phyloP scores from a whole-genome alignment of 176 grass and related monocot species.

The Olyra latifolia region DNA sequence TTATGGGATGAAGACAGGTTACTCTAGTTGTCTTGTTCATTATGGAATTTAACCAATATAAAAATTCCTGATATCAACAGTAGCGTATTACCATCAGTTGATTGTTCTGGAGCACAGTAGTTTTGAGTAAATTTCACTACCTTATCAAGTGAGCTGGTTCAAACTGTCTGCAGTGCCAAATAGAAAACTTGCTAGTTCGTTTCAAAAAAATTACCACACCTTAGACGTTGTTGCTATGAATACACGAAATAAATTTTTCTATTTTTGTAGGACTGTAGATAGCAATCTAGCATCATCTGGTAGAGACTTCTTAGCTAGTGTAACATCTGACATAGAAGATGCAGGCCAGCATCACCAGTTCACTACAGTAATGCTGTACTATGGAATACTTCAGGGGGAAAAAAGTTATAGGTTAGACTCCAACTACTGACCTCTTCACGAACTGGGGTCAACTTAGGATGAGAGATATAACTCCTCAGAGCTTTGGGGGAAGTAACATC shows the following conservation, averaged over 20 bases:
- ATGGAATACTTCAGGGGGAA: neutral
- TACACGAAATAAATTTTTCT: neutral
- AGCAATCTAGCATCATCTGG: neutral
- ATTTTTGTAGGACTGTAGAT: neutral
- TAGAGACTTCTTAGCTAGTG: neutral
- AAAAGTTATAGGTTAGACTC: neutral
- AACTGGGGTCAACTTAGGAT: constrained; percentile 87
- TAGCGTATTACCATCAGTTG: neutral
- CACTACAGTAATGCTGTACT: neutral
- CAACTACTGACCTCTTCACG: constrained; percentile 78
- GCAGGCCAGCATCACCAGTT: neutral
- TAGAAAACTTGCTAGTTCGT: neutral
- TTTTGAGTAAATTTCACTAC: constrained; percentile 10
- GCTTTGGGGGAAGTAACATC: constrained; percentile 75
- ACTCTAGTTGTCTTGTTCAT: neutral
- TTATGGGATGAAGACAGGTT: neutral
- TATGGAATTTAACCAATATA: neutral
- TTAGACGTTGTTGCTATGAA: neutral
- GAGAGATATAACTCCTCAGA: constrained; percentile 57
- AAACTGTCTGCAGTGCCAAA: neutral
- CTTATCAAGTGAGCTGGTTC: neutral
- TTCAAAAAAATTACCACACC: neutral
- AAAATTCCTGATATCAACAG: neutral
- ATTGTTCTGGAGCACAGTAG: neutral
- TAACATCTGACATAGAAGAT: neutral